Conservation (phyloP, 2,329 filamentous ascomycete species). For the Paracamarosporium sp. region DNA sequence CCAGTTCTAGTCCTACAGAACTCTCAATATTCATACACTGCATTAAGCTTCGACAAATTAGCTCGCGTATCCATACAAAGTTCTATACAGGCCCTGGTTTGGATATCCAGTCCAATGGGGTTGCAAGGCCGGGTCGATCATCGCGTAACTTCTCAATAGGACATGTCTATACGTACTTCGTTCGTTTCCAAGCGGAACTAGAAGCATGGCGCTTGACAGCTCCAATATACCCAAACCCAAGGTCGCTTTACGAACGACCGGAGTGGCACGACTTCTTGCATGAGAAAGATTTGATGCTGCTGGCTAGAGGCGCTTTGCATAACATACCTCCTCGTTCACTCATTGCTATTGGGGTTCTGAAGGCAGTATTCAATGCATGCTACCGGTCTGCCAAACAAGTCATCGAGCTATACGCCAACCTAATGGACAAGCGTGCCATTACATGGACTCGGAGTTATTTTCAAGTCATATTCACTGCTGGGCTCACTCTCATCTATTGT, state of each 20-base stretch:
- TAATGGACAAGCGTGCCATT: slow-evolving; percentile 46
- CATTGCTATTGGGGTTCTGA: slow-evolving; percentile 7
- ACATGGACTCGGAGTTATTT: slow-evolving; percentile 58
- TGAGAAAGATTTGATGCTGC: slow-evolving; percentile 49
- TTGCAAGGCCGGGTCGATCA: background rate
- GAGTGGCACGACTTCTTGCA: slow-evolving; percentile 55
- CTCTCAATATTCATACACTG: slow-evolving; percentile 50
- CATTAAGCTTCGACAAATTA: slow-evolving; percentile 49
- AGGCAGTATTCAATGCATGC: slow-evolving; percentile 29
- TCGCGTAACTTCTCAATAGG: slow-evolving; percentile 13
- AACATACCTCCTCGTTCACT: slow-evolving; percentile 28
- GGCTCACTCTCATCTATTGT: slow-evolving; percentile 39
- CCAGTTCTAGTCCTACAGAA: slow-evolving; percentile 25
- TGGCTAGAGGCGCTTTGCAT: slow-evolving; percentile 52
- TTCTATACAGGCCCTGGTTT: slow-evolving; percentile 23
- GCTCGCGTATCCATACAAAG: slow-evolving; percentile 47
- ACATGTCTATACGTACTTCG: slow-evolving; percentile 14
- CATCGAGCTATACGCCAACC: slow-evolving; percentile 48
- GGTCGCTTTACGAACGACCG: slow-evolving; percentile 51
- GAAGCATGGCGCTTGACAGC: slow-evolving; percentile 44
- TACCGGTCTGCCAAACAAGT: slow-evolving; percentile 46
- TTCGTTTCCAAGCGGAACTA: slow-evolving; percentile 42
- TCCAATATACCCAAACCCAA: slow-evolving; percentile 42
- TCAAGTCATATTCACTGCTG: slow-evolving; percentile 56
- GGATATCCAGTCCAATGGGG: background rate